These are phyloP conservation scores for Aegilops sharonensis DNA, from an alignment of 176 grass and related monocot genomes.

Conservation along the genomic window DNA sequence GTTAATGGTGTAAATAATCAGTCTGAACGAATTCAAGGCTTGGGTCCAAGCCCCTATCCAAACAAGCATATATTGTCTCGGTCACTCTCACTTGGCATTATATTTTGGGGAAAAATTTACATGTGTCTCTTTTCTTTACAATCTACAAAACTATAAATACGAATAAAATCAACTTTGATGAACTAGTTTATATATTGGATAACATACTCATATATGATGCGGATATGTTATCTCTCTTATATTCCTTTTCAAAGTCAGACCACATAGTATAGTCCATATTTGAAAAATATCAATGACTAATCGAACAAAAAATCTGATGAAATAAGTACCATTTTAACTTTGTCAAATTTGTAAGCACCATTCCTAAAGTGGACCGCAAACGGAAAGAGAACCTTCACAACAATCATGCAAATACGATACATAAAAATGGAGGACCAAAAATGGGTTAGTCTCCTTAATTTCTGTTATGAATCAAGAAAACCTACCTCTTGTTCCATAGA, in stretches of 20 bases:
- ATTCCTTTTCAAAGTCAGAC: no score
- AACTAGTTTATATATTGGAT: background rate
- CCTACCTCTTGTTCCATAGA: background rate
- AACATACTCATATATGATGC: background rate
- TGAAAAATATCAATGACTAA: background rate
- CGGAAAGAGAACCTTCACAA: background rate
- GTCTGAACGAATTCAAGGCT: no score
- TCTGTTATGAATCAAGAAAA: background rate
- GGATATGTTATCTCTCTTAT: background rate
- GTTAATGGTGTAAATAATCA: no score
- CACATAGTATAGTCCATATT: background rate
- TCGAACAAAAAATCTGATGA: background rate
- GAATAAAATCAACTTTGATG: background rate
- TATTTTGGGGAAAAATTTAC: background rate
- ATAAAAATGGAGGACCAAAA: background rate
- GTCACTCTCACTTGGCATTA: background rate
- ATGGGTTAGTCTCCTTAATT: background rate
- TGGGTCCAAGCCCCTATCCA: no score
- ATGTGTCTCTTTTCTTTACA: background rate
- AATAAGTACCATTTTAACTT: background rate
- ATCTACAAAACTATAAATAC: background rate
- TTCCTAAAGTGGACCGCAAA: background rate
- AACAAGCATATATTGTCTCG: background rate
- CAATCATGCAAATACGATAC: background rate
- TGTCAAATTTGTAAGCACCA: background rate